Evolutionary conservation across 768 basidiomycete species (phyloP), one percentile per base, ranked within the genome.

Genomic region (Termitomyces sp.): DNA sequence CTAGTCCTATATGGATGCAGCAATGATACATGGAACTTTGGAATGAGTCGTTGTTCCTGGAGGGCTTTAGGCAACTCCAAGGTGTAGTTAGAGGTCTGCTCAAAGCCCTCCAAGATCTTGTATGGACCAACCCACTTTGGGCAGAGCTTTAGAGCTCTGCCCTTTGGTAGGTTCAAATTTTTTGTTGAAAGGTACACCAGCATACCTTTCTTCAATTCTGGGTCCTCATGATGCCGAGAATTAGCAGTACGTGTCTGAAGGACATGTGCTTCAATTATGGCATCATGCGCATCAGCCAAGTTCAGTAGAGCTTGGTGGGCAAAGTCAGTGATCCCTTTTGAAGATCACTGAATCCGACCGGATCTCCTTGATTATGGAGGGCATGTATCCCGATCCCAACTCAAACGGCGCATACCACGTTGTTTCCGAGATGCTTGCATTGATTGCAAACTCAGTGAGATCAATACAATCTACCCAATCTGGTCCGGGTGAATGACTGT

Each of bases 171-270:
- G 0, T 54, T 60, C 0, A 76, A 45, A 50, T 77, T 76, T 27
- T 67, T 64, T 0, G 72, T 75, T 0, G 67, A 70, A 3, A 73
- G 18, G 35, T 69, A 74, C 0, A 75, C 71, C 1, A 72, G 48
- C 13, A 39, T 71, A 66, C 0, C 68, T 68, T 64, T 60, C 12
- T 57, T 33, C 1, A 50, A 25, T 3, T 64, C 54, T 11, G 55
- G 38, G 33, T 78, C n/a, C n/a, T n/a, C n/a, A n/a, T 73, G 0
- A 3, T 18, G 38, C 38, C 11, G 38, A 13, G 4, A 12, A 12
- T 39, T 12, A 15, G 38, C 38, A 3, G 4, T 5, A 5, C 18
- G 11, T 39, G 38, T 39, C 18, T 39, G 38, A 12, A 39, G 13
- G 5, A 18, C 11, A 5, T 12, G 70, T 65, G 0, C 69, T 52